phyloP scores from a whole-genome alignment of 495 filamentous ascomycete genomes.

The Aspergillus biplanus region DNA sequence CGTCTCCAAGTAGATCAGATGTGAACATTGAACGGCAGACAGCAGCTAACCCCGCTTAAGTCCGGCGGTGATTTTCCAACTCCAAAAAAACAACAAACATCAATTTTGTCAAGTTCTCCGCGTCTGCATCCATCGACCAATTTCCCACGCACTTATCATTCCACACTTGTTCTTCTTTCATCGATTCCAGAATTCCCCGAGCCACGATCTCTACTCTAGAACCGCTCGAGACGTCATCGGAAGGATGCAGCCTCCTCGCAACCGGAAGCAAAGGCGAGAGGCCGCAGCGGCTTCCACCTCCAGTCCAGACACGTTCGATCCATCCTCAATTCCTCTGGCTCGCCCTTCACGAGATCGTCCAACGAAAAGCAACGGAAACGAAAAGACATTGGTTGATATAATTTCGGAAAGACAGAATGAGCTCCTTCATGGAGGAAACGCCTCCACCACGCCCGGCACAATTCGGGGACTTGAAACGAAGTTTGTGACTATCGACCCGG shows the following conservation, averaged over 20 bases:
- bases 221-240: not conserved
- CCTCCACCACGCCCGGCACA: constrained; percentile 8
- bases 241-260: constrained; percentile 42
- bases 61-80: constrained; percentile 21
- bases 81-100: constrained; percentile 3
- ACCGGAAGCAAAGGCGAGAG: constrained; percentile 54
- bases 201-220: not conserved
- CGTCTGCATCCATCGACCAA: too few relatives aligned
- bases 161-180: not conserved
- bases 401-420: constrained; percentile 52
- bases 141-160: not conserved
- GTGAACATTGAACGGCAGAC: not conserved
- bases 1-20: too few relatives aligned
- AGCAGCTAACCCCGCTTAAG: constrained; percentile 27
- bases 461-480: constrained; percentile 29
- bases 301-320: constrained; percentile 28
- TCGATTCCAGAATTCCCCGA: not conserved
- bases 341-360: constrained; percentile 36
- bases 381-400: constrained; percentile 55
- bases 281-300: constrained; percentile 24
- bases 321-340: constrained; percentile 40
- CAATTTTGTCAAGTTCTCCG: too few relatives aligned
- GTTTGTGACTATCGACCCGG: constrained; percentile 44
- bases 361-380: constrained; percentile 31
- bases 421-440: constrained; percentile 26